Evolutionary conservation across 768 basidiomycete species (phyloP).

Genomic region (Leccinum sublutescens): DNA sequence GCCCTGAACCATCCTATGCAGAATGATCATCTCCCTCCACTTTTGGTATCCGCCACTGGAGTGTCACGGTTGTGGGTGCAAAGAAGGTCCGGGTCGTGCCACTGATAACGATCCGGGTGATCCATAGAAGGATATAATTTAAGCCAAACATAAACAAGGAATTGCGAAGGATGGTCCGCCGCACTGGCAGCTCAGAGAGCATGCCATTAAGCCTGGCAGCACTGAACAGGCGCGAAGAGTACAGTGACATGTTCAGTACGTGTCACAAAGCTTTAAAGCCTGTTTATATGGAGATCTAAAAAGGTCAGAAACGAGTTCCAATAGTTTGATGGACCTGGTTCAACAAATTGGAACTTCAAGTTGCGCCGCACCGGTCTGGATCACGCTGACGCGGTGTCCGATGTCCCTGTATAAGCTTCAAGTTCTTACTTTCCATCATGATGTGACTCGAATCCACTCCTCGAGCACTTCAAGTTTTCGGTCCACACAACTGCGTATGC

Average conservation of each 20-base stretch:
- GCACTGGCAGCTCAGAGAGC: not conserved
- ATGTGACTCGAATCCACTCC: not conserved
- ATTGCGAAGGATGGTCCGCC: not conserved
- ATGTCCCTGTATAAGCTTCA: not conserved
- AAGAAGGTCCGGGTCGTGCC: not conserved
- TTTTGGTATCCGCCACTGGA: conserved; percentile 5
- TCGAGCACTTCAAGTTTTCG: no score
- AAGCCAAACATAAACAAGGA: not conserved
- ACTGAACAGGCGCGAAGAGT: not conserved
- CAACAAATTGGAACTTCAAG: not conserved
- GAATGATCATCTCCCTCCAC: conserved; percentile 18
- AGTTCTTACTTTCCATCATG: no score
- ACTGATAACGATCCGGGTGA: not conserved
- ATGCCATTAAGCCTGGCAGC: not conserved
- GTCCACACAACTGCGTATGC: not conserved
- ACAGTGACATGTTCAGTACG: no score
- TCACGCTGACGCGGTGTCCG: not conserved
- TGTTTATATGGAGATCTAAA: no score
- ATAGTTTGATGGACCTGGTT: no score
- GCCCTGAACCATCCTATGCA: not conserved
- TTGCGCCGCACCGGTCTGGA: not conserved
- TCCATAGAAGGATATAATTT: not conserved
- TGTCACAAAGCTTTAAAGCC: not conserved
- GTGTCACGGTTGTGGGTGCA: not conserved
- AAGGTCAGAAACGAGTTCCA: no score